Evolutionary conservation across 2,329 filamentous ascomycete species (phyloP), one percentile per base, ranked within the genome.

Genomic region (Arthrinium puccinioides): DNA sequence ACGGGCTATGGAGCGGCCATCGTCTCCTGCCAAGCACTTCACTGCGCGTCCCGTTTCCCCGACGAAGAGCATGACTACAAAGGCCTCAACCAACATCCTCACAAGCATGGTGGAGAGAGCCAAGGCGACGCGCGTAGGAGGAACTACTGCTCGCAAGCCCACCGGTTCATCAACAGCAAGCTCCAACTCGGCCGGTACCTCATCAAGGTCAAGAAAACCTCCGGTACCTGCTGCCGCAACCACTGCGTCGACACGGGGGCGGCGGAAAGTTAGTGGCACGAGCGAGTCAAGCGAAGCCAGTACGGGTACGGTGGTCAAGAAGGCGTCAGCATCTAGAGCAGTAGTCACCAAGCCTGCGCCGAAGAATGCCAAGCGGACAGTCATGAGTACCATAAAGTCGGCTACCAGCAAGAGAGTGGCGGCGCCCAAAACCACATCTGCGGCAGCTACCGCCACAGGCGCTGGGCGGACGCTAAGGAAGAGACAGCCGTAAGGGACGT

Each of bases 281-380:
- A 84, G 79, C 53, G 79, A 79, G 52, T 67, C 73, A 13, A 84
- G 79, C 48, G 76, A 82, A 38, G 68, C 63, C 5, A 85, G 79
- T 56, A 74, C 72, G 11, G 72, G 75, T 7, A 84, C 82, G 0
- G 76, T 84, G 16, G 67, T 82, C 29, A 73, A 72, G 56, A 82
- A 76, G 55, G 55, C 64, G 29, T 55, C 61, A 14, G 53, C 62
- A 5, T 59, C 62, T 4, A 57, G 56, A 10, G 52, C 62, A 20
- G 50, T 60, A 6, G 63, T 57, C 40, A 45, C 58, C 3, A 46
- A 58, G 11, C 46, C 59, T 15, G 57, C 66, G 2, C 53, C 66
- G 1, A 50, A 57, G 4, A 10, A 14, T 14, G 43, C 62, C 3
- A 79, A 73, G 54, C 72, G 68, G 51, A 71, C 70, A 2, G 66